Evolutionary conservation across 2,329 filamentous ascomycete genomes (phyloP).

Genomic region (Epichloe coenophiala): DNA sequence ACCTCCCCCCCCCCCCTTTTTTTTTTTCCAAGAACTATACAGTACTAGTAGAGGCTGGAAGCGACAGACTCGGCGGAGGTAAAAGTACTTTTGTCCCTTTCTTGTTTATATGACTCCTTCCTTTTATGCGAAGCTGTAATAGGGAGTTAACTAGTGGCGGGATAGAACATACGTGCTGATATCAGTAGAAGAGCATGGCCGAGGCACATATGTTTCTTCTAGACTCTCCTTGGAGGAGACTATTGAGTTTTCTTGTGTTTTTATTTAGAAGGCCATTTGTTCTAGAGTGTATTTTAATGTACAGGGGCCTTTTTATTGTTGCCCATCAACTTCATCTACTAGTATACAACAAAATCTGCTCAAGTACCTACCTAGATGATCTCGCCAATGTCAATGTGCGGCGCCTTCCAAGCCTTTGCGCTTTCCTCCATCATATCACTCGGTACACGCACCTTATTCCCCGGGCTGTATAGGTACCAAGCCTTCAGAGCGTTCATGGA

Average conservation of each 20-base stretch:
- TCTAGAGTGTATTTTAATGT: constrained; percentile 26
- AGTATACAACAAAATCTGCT: neutral
- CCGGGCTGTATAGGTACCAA: constrained; percentile 92
- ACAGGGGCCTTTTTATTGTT: constrained; percentile 14
- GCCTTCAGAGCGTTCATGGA: constrained; percentile 76
- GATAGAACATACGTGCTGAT: neutral
- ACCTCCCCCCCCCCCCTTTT: neutral
- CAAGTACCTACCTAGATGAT: constrained; percentile 32
- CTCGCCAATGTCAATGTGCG: constrained; percentile 58
- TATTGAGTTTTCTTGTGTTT: neutral
- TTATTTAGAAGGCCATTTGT: constrained; percentile 12
- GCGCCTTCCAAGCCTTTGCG: constrained; percentile 51
- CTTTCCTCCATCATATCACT: constrained; percentile 54
- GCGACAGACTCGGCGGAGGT: too few species aligned
- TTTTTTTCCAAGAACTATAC: neutral
- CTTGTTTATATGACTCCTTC: too few species aligned
- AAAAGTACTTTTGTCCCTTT: too few species aligned
- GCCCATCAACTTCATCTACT: constrained; percentile 1
- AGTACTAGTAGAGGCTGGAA: too few species aligned
- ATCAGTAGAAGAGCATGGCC: neutral
- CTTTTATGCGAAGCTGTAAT: neutral
- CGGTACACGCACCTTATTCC: constrained; percentile 47
- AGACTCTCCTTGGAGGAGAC: neutral
- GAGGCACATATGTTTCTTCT: neutral
- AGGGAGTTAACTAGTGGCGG: neutral